Evolutionary conservation across 208 protist species (phyloP).

Genomic region (Herpetomonas samuelpessoai): DNA sequence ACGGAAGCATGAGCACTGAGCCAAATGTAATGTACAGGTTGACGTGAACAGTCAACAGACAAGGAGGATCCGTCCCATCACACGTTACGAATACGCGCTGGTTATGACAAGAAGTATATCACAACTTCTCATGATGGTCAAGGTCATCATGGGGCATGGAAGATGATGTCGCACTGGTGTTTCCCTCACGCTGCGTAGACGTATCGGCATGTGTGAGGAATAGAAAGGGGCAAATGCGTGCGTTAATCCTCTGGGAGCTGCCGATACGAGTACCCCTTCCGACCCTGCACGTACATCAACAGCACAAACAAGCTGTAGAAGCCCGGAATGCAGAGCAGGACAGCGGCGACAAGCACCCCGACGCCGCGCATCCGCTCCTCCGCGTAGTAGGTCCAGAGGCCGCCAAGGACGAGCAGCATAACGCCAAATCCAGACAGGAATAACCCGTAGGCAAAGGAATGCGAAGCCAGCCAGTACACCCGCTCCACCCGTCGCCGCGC

Average conservation of each 20-base stretch:
- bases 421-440: constrained; percentile 67
- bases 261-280: constrained; percentile 37
- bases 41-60: no score
- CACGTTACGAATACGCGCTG: no score
- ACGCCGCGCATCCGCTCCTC: constrained; percentile 36
- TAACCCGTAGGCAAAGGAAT: constrained; percentile 50
- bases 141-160: no score
- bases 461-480: constrained; percentile 77
- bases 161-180: no score
- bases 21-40: no score
- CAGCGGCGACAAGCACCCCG: constrained; percentile 39
- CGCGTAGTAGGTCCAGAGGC: constrained; percentile 21
- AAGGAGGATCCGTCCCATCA: no score
- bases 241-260: constrained; percentile 36
- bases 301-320: constrained; percentile 66
- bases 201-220: no score
- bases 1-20: no score
- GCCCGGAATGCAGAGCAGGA: constrained; percentile 59
- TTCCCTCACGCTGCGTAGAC: no score
- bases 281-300: constrained; percentile 56
- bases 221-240: no score
- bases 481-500: constrained; percentile 59
- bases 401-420: constrained; percentile 35
- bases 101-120: no score
- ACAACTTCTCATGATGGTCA: no score